Evolutionary conservation across 1,284 basidiomycete genomes (phyloP), one percentile per base, ranked within the genome.

Genomic region (Ganoderma sinense): DNA sequence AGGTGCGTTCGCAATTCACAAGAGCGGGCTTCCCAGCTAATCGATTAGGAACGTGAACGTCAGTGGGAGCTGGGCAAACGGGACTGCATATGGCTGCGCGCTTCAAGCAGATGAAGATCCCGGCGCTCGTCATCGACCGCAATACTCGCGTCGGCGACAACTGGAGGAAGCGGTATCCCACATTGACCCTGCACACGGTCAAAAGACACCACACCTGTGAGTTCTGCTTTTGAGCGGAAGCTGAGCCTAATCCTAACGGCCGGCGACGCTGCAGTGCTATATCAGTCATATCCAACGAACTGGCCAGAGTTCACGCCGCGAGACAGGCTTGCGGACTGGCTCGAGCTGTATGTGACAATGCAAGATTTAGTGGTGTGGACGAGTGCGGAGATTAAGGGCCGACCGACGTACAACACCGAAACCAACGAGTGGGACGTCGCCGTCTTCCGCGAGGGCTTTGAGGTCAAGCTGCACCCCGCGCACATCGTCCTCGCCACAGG

Each of bases 361-460:
- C 84, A 92, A 74, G 89, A 92, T 70, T 75, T 92, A 53, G 87
- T 89, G 73, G 82, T 89, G 29, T 92, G 91, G 91, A 88, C 86
- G 0, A 85, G 86, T n/a, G 82, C 87, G 0, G 84, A 84, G 72
- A 66, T 85, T 39, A 60, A 69, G 63, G 71, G 66, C 64, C 69
- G 66, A 5, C 80, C 84, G 6, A 67, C 63, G 1, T 85, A 82
- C 74, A 82, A 88, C 72, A 72, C 77, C 4, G 73, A 75, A 0
- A 82, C 79, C 10, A 78, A 83, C 8, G 81, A 81, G 61, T 92
- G 89, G 91, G 75, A 82, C 53, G 84, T 91, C 14, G 82, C 79
- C 7, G 80, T 91, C 33, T 73, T 82, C 61, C 81, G 79, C 18
- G 79, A 84, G 56, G 85, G 82, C 0, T 75, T 77, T n/a, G 80